phyloP scores from a whole-genome alignment of 2,329 filamentous ascomycete genomes.

The Neonectria ditissima region DNA sequence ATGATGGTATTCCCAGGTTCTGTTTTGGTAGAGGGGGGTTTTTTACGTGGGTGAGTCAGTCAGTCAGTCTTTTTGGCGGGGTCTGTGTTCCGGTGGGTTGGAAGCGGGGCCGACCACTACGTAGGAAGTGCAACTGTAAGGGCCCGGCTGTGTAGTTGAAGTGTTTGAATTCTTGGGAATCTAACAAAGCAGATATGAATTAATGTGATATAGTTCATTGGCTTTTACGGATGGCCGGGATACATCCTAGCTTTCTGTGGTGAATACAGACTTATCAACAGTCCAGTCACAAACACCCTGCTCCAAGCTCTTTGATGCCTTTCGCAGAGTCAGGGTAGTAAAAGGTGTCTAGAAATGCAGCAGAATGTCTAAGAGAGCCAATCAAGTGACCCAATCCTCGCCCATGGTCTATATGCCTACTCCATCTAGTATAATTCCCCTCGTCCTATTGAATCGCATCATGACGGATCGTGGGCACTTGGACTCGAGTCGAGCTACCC shows the following conservation, averaged over 20 bases:
- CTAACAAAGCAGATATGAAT: too few species aligned
- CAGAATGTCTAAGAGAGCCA: not conserved
- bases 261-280: too few species aligned
- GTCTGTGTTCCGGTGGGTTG: slow-evolving; percentile 14
- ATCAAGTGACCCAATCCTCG: not conserved
- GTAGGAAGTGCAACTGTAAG: too few species aligned
- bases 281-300: too few species aligned
- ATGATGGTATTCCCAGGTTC: slow-evolving; percentile 37
- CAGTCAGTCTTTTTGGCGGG: slow-evolving; percentile 39
- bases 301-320: too few species aligned
- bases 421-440: not conserved
- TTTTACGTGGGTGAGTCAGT: slow-evolving; percentile 42
- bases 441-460: slow-evolving; percentile 32
- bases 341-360: not conserved
- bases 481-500: slow-evolving; percentile 28
- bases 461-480: slow-evolving; percentile 28
- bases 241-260: not conserved
- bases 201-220: not conserved
- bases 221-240: not conserved
- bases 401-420: not conserved
- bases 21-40: slow-evolving; percentile 37
- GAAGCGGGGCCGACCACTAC: slow-evolving; percentile 36
- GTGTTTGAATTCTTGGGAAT: not conserved
- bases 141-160: not conserved
- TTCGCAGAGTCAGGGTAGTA: too few species aligned